Conservation (phyloP, 768 basidiomycete species). For the Clavaria fumosa region DNA sequence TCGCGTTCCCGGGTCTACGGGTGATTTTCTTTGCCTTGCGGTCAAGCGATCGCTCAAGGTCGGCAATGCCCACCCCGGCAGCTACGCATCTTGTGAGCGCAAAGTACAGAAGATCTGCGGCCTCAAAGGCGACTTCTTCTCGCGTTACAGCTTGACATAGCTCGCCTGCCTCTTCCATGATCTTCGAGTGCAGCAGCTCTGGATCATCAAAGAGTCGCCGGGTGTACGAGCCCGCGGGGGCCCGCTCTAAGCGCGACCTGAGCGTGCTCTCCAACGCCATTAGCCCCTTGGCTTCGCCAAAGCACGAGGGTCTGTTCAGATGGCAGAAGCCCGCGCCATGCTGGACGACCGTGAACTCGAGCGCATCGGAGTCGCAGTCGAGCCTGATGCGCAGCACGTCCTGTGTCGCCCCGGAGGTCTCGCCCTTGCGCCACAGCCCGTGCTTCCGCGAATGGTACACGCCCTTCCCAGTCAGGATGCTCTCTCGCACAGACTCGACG, state of each 20-base stretch:
- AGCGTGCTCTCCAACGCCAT: constrained; percentile 71
- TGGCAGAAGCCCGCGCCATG: constrained; percentile 92
- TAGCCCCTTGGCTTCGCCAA: constrained; percentile 68
- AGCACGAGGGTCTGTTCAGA: constrained; percentile 75
- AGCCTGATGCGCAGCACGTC: constrained; percentile 65
- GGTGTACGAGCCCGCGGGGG: constrained; percentile 89
- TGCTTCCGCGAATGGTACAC: constrained; percentile 95
- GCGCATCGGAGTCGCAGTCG: constrained; percentile 88
- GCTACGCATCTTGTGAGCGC: constrained; percentile 72
- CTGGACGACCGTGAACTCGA: constrained; percentile 84
- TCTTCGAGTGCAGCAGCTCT: constrained; percentile 76
- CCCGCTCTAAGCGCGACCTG: constrained; percentile 48
- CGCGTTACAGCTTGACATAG: constrained; percentile 68
- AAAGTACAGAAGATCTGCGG: constrained; percentile 92
- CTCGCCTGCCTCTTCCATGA: constrained; percentile 97
- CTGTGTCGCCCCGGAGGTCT: constrained; percentile 89
- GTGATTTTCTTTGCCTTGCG: constrained; percentile 76
- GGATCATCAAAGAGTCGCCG: constrained; percentile 71
- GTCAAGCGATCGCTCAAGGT: constrained; percentile 76
- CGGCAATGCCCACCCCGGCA: constrained; percentile 64
- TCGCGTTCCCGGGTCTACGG: constrained; percentile 82
- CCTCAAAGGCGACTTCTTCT: constrained; percentile 85
- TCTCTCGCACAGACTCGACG: constrained; percentile 65
- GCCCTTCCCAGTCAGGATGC: constrained; percentile 77
- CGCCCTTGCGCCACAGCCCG: constrained; percentile 94